Evolutionary conservation across 2,329 filamentous ascomycete genomes (phyloP).

Genomic region (Clonostachys rhizophaga): DNA sequence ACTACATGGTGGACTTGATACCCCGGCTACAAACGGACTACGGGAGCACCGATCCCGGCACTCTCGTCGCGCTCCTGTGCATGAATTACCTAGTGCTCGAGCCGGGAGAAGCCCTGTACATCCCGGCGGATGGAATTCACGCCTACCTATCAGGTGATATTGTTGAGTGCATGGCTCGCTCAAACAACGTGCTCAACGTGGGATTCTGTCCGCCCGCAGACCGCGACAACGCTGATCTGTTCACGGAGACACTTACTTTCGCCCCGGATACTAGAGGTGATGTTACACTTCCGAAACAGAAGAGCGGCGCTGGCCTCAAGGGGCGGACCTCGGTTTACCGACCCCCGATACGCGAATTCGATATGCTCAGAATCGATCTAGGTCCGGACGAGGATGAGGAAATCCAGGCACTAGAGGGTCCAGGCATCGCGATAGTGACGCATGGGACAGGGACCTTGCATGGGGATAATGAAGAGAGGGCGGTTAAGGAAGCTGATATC

Average conservation of each 20-base stretch:
- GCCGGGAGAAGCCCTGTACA: constrained; percentile 63
- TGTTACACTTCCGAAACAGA: constrained; percentile 44
- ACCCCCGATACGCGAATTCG: constrained; percentile 69
- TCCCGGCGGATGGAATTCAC: constrained; percentile 70
- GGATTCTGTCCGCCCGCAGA: constrained; percentile 68
- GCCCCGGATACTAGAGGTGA: constrained; percentile 53
- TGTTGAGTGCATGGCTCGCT: constrained; percentile 74
- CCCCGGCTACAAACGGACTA: constrained; percentile 63
- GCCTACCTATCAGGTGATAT: constrained; percentile 71
- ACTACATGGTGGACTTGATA: constrained; percentile 44
- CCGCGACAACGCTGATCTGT: constrained; percentile 59
- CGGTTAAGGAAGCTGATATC: constrained; percentile 13
- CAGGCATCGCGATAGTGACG: constrained; percentile 13
- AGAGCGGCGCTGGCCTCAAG: constrained; percentile 44
- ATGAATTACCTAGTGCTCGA: constrained; percentile 71
- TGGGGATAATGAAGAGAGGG: constrained; percentile 10
- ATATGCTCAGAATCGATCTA: constrained; percentile 59
- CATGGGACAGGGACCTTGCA: constrained; percentile 10
- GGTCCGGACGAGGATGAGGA: constrained; percentile 51
- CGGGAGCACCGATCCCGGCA: constrained; percentile 57
- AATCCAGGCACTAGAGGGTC: constrained; percentile 9
- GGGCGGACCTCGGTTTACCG: constrained; percentile 60
- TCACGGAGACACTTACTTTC: constrained; percentile 60
- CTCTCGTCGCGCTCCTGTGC: constrained; percentile 62
- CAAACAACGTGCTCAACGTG: constrained; percentile 70